Evolutionary conservation across 2,329 filamentous ascomycete genomes (phyloP).

Genomic region (Sarocladiaceae sp.): DNA sequence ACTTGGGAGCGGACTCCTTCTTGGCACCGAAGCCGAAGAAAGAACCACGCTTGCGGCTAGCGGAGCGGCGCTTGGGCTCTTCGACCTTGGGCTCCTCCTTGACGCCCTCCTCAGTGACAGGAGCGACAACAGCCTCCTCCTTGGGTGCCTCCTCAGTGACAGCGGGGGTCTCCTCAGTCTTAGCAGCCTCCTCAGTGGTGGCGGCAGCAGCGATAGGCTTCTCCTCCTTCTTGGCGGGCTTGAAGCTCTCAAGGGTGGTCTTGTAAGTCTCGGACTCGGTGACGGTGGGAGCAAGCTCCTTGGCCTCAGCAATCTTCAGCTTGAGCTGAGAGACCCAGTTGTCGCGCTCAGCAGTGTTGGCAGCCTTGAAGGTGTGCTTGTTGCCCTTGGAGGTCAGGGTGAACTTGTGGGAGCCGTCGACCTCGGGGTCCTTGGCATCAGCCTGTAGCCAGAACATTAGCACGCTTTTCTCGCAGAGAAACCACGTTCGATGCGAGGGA

Average conservation of each 20-base stretch:
- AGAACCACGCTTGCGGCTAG: constrained; percentile 30
- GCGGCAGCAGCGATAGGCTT: constrained; percentile 28
- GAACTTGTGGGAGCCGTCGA: constrained; percentile 78
- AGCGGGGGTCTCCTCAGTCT: constrained; percentile 16
- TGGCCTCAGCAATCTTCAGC: constrained; percentile 78
- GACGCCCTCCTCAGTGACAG: constrained; percentile 17
- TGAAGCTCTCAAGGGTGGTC: constrained; percentile 69
- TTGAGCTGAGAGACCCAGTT: constrained; percentile 87
- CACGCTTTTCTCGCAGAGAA: not conserved
- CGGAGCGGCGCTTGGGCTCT: constrained; percentile 25
- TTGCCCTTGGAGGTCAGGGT: constrained; percentile 78
- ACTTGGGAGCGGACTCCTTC: constrained; percentile 22
- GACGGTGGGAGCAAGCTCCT: constrained; percentile 70
- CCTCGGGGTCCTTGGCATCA: constrained; percentile 65
- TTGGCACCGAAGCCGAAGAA: constrained; percentile 24
- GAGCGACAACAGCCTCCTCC: constrained; percentile 6
- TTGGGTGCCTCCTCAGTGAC: constrained; percentile 23
- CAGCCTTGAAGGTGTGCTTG: constrained; percentile 92
- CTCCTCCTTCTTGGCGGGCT: constrained; percentile 44
- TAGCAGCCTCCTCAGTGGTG: constrained; percentile 27
- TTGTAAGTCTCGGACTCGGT: constrained; percentile 85
- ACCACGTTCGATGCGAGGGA: too few relatives aligned
- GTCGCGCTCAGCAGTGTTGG: constrained; percentile 71
- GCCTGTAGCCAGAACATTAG: constrained; percentile 39
- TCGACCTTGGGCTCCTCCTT: constrained; percentile 21